Evolutionary conservation across 2,329 filamentous ascomycete genomes (phyloP).

Genomic region (Ophiostoma ips): DNA sequence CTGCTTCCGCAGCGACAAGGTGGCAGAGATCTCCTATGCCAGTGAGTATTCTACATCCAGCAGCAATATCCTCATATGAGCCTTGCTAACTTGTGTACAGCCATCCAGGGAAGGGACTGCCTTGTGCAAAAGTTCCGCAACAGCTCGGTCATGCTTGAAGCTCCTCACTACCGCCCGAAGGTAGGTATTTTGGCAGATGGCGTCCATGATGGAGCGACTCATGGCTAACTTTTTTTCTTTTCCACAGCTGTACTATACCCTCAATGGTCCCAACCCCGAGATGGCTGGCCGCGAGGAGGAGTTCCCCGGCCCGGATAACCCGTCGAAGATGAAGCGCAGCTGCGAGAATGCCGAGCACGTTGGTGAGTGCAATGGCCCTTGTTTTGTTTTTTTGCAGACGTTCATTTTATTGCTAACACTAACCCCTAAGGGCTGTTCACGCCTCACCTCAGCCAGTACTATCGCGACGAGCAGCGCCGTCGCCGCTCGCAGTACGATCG

Average conservation of each 20-base stretch:
- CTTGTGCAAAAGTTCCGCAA: slow-evolving; percentile 93
- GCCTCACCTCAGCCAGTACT: slow-evolving; percentile 59
- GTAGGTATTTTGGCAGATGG: slow-evolving; percentile 24
- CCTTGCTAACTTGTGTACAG: slow-evolving; percentile 29
- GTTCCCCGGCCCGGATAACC: slow-evolving; percentile 71
- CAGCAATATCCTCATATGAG: background rate
- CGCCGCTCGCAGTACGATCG: slow-evolving; percentile 69
- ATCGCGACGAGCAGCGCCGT: slow-evolving; percentile 61
- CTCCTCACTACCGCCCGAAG: slow-evolving; percentile 69
- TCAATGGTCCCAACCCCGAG: slow-evolving; percentile 32
- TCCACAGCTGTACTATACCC: slow-evolving; percentile 36
- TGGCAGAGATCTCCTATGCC: slow-evolving; percentile 88
- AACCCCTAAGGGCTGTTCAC: slow-evolving; percentile 54
- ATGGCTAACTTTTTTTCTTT: background rate
- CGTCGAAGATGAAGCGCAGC: slow-evolving; percentile 74
- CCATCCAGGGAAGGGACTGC: slow-evolving; percentile 84
- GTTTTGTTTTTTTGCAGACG: too few relatives aligned
- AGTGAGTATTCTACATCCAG: slow-evolving; percentile 44
- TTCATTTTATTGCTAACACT: background rate
- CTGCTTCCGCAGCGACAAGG: slow-evolving; percentile 69
- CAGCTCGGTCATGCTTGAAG: slow-evolving; percentile 87
- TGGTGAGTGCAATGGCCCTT: slow-evolving; percentile 37
- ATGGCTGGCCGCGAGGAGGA: slow-evolving; percentile 55
- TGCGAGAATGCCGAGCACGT: slow-evolving; percentile 77
- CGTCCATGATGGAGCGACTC: too few relatives aligned